Evolutionary conservation across 352 stramenopile species (phyloP).

Genomic region (Globisporangium lucens): DNA sequence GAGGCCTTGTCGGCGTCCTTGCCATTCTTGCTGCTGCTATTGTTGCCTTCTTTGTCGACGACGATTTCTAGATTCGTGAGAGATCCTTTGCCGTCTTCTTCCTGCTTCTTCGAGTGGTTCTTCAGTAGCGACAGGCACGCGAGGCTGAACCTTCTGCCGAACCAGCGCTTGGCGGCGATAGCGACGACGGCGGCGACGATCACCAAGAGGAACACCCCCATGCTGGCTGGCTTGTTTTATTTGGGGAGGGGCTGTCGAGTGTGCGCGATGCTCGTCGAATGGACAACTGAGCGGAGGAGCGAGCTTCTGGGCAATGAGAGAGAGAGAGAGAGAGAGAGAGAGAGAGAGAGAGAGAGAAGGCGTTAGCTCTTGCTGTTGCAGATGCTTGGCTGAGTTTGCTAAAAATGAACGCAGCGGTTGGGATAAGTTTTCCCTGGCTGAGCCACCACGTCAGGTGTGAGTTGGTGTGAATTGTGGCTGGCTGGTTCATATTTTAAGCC

Average conservation of each 20-base stretch:
- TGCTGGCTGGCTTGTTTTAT: not conserved
- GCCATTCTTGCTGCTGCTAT: not conserved
- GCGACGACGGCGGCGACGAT: slow-evolving; percentile 29
- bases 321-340: no score
- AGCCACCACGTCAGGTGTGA: not conserved
- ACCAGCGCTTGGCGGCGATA: slow-evolving; percentile 23
- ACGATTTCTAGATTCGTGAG: slow-evolving; percentile 38
- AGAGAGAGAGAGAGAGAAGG: not conserved
- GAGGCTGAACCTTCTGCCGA: slow-evolving; percentile 11
- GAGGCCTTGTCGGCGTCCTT: not conserved
- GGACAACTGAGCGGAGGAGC: not conserved
- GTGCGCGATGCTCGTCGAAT: not conserved
- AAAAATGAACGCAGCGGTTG: slow-evolving; percentile 8
- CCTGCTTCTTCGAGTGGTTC: slow-evolving; percentile 32
- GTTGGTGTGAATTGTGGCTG: not conserved
- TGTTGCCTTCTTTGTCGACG: slow-evolving; percentile 24
- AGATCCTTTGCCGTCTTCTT: not conserved
- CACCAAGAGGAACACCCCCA: slow-evolving; percentile 10
- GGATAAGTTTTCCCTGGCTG: slow-evolving; percentile 6
- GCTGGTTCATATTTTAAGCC: not conserved
- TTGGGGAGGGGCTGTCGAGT: no score
- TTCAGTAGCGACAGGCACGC: slow-evolving; percentile 15
- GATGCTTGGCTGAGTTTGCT: not conserved
- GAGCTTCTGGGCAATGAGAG: not conserved
- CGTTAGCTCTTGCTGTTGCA: not conserved